Evolutionary conservation across 352 stramenopile species (phyloP).

Genomic region (Phytophthora cryptogea): DNA sequence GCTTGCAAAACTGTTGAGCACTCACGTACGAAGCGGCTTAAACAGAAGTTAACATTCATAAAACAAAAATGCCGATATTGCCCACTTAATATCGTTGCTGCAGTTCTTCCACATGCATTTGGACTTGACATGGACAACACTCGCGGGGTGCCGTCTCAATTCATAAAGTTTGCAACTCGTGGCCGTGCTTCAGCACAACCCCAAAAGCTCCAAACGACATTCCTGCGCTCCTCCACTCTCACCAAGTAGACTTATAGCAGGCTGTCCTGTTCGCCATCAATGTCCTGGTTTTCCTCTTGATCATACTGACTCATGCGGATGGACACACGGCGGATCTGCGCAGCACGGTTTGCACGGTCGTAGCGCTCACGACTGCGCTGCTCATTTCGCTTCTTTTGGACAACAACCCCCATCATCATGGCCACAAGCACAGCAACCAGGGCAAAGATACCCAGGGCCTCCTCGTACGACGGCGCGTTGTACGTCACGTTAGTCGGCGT

Average conservation of each 20-base stretch:
- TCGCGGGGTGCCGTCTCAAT: too few species aligned
- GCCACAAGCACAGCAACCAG: slow-evolving; percentile 54
- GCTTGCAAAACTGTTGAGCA: background rate
- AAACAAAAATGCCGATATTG: slow-evolving; percentile 35
- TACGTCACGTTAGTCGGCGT: slow-evolving; percentile 19
- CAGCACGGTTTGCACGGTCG: slow-evolving; percentile 58
- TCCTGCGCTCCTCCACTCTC: slow-evolving; percentile 1
- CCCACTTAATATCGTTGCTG: slow-evolving; percentile 22
- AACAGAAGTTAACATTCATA: slow-evolving; percentile 5
- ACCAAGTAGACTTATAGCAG: slow-evolving; percentile 43
- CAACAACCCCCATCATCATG: slow-evolving; percentile 65
- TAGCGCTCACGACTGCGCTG: slow-evolving; percentile 53
- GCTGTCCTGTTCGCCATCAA: slow-evolving; percentile 58
- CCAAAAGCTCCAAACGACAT: slow-evolving; percentile 6
- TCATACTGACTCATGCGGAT: slow-evolving; percentile 70
- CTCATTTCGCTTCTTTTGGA: slow-evolving; percentile 69
- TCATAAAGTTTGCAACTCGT: slow-evolving; percentile 24
- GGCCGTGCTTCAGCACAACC: background rate
- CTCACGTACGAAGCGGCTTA: background rate
- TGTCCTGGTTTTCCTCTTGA: slow-evolving; percentile 42
- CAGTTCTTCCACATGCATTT: slow-evolving; percentile 19
- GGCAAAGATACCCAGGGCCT: slow-evolving; percentile 63
- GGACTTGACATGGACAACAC: slow-evolving; percentile 20
- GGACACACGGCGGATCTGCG: slow-evolving; percentile 77
- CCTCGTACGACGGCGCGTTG: slow-evolving; percentile 64